Conservation (phyloP, 129 eudicot species). For the Helichrysum umbraculigerum region DNA sequence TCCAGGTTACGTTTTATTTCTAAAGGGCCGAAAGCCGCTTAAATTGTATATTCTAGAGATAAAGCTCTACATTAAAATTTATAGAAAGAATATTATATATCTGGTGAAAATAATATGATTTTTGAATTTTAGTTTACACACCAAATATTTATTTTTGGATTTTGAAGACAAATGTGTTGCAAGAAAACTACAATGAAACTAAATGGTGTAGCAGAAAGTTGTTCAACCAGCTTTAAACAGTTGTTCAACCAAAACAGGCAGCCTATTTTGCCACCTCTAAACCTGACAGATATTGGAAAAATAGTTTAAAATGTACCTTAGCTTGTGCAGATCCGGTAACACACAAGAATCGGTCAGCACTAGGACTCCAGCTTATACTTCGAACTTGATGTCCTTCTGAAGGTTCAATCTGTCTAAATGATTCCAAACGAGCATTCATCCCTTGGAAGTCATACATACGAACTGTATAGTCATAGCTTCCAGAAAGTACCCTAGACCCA, state of each 20-base stretch:
- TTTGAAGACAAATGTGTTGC: too few species aligned
- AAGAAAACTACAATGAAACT: too few species aligned
- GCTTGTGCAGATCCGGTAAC: slow-evolving; percentile 98
- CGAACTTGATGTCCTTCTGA: slow-evolving; percentile 99
- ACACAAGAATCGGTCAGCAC: slow-evolving; percentile 84
- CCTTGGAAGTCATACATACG: slow-evolving; percentile 99
- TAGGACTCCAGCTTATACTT: slow-evolving; percentile 95
- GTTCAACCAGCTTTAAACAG: background rate
- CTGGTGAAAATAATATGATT: too few species aligned
- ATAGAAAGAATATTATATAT: too few species aligned
- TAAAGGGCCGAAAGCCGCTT: too few species aligned
- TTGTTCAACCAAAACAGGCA: background rate
- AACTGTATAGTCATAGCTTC: slow-evolving; percentile 91
- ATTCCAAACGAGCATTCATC: slow-evolving; percentile 92
- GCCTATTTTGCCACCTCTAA: background rate
- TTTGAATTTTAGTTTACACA: too few species aligned
- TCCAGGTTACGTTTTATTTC: too few species aligned
- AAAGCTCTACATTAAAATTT: too few species aligned
- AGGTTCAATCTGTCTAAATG: slow-evolving; percentile 96
- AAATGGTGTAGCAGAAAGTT: background rate
- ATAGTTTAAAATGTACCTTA: slow-evolving; percentile 52
- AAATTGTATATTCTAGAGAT: too few species aligned
- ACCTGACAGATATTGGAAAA: background rate
- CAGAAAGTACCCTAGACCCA: slow-evolving; percentile 93
- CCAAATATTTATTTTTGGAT: too few species aligned